Percentiles rank a stretch among this genome's conserved stretches.
Conservation (phyloP, 345 rosid species). For the Populus ilicifolia region DNA sequence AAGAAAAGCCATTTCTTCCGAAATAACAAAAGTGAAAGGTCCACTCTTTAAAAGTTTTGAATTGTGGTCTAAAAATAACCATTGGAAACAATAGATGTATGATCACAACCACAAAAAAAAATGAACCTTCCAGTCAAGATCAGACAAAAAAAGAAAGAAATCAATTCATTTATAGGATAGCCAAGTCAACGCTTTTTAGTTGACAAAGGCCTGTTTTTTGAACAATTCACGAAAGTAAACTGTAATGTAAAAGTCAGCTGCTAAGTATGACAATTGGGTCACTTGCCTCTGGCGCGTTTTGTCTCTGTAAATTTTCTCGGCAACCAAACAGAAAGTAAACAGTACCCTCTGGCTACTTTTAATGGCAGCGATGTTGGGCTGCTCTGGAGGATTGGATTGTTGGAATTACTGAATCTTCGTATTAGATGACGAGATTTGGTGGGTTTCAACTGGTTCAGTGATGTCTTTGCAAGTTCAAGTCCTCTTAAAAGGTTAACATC, state of each 20-base stretch:
- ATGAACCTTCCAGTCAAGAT: not conserved
- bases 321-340: not conserved
- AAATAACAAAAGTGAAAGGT: not conserved
- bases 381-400: no score
- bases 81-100: not conserved
- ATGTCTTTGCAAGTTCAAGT: no score
- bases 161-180: not conserved
- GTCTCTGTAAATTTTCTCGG: not conserved
- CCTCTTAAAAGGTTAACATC: no score
- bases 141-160: not conserved
- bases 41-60: no score
- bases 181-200: not conserved
- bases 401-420: no score
- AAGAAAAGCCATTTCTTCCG: not conserved
- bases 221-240: not conserved
- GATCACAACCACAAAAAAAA: constrained; percentile 1
- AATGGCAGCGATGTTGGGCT: no score
- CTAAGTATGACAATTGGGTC: no score
- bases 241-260: not conserved
- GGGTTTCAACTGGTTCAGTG: no score
- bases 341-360: not conserved
- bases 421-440: no score
- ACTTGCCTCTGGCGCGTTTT: not conserved
- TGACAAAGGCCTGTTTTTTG: no score
- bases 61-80: no score